A percentile compares a stretch with the other conserved stretches of the same genome.
phyloP scores from a whole-genome alignment of 805 yeast genomes.

The Schizosaccharomyces japonicus region DNA sequence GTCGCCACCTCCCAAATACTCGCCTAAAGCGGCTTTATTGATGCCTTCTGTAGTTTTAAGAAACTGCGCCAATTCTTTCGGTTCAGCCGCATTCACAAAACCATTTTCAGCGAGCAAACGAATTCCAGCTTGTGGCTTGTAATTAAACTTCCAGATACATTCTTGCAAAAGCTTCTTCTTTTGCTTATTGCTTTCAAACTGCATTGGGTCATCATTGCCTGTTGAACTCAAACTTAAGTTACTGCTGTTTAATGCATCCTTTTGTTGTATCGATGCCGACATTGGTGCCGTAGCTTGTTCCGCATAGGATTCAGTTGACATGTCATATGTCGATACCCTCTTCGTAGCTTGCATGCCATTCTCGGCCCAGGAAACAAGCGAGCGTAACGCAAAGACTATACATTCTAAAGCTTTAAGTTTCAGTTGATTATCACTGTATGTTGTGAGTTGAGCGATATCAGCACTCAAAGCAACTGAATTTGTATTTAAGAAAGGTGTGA shows the following conservation, averaged over 20 bases:
- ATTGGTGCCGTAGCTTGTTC: neutral
- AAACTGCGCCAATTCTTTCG: constrained; percentile 51
- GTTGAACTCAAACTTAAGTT: constrained; percentile 6
- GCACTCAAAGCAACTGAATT: constrained; percentile 12
- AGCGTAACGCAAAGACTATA: constrained; percentile 57
- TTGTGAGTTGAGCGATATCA: constrained; percentile 24
- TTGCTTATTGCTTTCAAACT: constrained; percentile 64
- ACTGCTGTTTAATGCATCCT: neutral
- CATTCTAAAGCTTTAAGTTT: constrained; percentile 62
- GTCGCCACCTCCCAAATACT: constrained; percentile 73
- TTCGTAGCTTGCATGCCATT: constrained; percentile 20
- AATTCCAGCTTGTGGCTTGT: constrained; percentile 63
- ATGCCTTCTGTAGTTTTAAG: constrained; percentile 44
- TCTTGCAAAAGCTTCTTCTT: constrained; percentile 61
- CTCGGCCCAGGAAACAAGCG: constrained; percentile 72
- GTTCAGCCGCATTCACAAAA: constrained; percentile 36
- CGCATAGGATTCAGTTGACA: neutral
- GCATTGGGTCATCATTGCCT: constrained; percentile 42
- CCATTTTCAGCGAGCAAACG: constrained; percentile 34
- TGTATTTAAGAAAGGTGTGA: constrained; percentile 39
- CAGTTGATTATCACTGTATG: constrained; percentile 38
- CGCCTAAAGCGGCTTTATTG: constrained; percentile 71
- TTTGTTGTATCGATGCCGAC: neutral
- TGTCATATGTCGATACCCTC: neutral
- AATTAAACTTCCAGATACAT: constrained; percentile 58